These are phyloP conservation scores for Tolypocladium inflatum DNA, from an alignment of 2,329 filamentous ascomycete species.

Conservation along the genomic window DNA sequence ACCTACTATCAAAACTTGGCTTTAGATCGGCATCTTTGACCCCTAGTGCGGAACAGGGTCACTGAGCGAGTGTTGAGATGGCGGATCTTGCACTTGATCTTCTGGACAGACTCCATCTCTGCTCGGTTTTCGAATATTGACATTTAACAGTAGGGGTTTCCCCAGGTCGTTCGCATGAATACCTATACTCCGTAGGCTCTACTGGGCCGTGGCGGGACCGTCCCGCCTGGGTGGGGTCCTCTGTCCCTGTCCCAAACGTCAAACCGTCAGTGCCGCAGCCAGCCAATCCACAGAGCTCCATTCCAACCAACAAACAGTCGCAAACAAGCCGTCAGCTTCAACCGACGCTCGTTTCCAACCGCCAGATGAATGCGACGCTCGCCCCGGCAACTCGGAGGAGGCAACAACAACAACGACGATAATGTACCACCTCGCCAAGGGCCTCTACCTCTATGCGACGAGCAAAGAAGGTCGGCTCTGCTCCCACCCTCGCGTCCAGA, in stretches of 20 bases:
- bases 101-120: too few species aligned
- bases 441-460: slow-evolving; percentile 87
- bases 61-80: too few species aligned
- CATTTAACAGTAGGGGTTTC: too few species aligned
- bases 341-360: not conserved
- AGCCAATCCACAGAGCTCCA: not conserved
- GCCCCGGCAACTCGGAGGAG: not conserved
- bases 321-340: not conserved
- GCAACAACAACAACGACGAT: slow-evolving; percentile 2
- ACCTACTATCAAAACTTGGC: slow-evolving; percentile 4
- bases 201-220: too few species aligned
- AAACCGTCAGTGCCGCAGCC: not conserved
- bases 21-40: slow-evolving; percentile 5
- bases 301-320: not conserved
- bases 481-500: not conserved
- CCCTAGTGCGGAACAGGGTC: not conserved
- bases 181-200: too few species aligned
- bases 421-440: slow-evolving; percentile 96
- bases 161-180: too few species aligned
- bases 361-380: not conserved
- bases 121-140: too few species aligned
- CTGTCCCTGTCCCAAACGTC: not conserved
- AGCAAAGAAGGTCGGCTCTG: slow-evolving; percentile 75
- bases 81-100: too few species aligned
- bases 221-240: not conserved